These are phyloP conservation scores for Nissolia schottii DNA, from an alignment of 306 rosid genomes.

Conservation along the genomic window DNA sequence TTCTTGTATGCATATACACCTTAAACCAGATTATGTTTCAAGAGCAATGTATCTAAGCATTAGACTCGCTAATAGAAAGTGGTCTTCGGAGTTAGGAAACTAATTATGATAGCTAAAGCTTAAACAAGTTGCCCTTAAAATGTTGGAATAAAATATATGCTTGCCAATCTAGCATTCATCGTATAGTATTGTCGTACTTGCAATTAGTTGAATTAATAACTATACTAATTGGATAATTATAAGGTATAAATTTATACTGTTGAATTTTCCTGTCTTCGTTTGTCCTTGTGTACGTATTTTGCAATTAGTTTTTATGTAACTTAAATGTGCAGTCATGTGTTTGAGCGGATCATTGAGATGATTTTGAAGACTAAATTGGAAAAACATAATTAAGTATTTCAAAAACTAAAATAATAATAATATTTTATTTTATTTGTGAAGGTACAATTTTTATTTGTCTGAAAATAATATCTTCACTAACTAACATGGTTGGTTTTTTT, in stretches of 20 bases:
- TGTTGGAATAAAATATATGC: slow-evolving; percentile 12
- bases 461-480: not conserved
- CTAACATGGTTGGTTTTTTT: too few relatives aligned
- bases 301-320: too few relatives aligned
- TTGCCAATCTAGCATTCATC: not conserved
- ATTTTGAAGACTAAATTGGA: not conserved
- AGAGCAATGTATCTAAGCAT: slow-evolving; percentile 28
- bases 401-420: not conserved
- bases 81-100: not conserved
- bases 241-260: not conserved
- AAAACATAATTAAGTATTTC: not conserved
- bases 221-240: not conserved
- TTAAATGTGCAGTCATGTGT: not conserved
- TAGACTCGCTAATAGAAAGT: not conserved
- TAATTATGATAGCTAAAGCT: not conserved
- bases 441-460: not conserved
- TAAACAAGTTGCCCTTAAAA: not conserved
- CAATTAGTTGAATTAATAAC: not conserved
- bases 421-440: not conserved
- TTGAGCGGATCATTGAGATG: not conserved
- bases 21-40: slow-evolving; percentile 25
- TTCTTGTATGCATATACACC: slow-evolving; percentile 3
- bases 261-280: not conserved
- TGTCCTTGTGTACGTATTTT: not conserved
- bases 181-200: not conserved